phyloP scores from a whole-genome alignment of 2,329 filamentous ascomycete species.

The Plenodomus tracheiphilus region DNA sequence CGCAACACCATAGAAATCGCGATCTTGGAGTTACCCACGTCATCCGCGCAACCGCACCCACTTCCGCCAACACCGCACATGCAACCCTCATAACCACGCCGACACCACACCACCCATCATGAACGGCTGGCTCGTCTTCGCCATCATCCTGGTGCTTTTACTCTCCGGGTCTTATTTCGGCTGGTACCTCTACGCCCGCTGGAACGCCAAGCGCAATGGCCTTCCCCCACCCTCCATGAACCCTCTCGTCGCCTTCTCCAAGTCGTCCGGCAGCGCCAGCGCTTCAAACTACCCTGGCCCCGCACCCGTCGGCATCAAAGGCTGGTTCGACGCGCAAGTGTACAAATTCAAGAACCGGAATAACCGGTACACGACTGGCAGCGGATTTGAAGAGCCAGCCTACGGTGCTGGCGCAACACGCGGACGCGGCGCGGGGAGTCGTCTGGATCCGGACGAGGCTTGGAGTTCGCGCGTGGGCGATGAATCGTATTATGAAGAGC shows the following conservation, averaged over 20 bases:
- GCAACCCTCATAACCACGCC: constrained; percentile 6
- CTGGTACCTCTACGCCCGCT: constrained; percentile 73
- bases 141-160: constrained; percentile 73
- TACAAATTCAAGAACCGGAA: constrained; percentile 66
- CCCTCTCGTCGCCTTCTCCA: constrained; percentile 71
- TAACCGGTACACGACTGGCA: constrained; percentile 68
- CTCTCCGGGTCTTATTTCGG: constrained; percentile 61
- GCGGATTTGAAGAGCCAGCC: constrained; percentile 72
- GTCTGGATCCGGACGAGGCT: constrained; percentile 79
- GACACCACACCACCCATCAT: constrained; percentile 24
- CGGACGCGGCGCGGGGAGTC: constrained; percentile 53
- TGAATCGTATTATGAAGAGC: constrained; percentile 78
- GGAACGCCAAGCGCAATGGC: constrained; percentile 73
- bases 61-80: constrained; percentile 13
- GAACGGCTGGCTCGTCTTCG: constrained; percentile 58
- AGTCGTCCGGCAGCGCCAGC: constrained; percentile 21
- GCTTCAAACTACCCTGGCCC: constrained; percentile 53
- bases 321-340: constrained; percentile 73
- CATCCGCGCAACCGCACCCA: constrained; percentile 11
- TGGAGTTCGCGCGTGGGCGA: constrained; percentile 81
- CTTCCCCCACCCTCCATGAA: constrained; percentile 73
- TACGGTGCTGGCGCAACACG: constrained; percentile 35
- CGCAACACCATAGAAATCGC: neutral
- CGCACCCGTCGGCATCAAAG: constrained; percentile 65
- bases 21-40: constrained; percentile 2